Evolutionary conservation across 345 rosid genomes (phyloP), one percentile per base, ranked within the genome.

Genomic region (Moringa oleifera): DNA sequence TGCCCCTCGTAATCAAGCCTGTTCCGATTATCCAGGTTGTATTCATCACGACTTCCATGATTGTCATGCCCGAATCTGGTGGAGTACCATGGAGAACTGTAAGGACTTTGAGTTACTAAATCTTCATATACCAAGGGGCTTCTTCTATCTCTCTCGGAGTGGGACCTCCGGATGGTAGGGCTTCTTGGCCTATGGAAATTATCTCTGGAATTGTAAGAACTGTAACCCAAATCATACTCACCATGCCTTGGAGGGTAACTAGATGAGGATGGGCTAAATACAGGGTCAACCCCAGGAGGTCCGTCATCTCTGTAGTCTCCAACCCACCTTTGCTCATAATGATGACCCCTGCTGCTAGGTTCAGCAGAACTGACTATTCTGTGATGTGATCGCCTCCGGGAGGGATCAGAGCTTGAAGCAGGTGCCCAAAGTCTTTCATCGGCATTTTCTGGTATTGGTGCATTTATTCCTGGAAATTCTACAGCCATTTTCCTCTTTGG

Each of bases 381-480:
- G 33, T 37, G 77, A 41, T 69, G 77, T 15, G 68, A 49, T 37
- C 68, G 63, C 41, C 71, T 80, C 65, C 81, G 72, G 31, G 51
- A 73, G 31, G 71, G 49, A 66, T 75, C 88, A 20, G 71, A 62
- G 53, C 78, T 45, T 24, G 73, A 72, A 69, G 83, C 75, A 19
- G 82, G 76, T 50, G 63, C 80, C 99, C 99, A 94, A 23, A 58
- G 75, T 61, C 72, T 62, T 75, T 73, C 77, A 77, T 94, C 87
- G 22, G 96, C 91, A 53, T 80, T 80, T 66, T 76, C 80, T 22
- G 91, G 99, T 57, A 94, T 82, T 13, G 93, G 89, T 47, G 89
- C 95, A 61, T 94, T 94, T 62, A 90, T 67, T 66, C 99, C 99
- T 0, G 93, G 97, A 73, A 94, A 94, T 64, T 73, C 75, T 59